These are phyloP conservation scores for Setaria viridis DNA, from an alignment of 202 grass and related monocot species.

Conservation along the genomic window DNA sequence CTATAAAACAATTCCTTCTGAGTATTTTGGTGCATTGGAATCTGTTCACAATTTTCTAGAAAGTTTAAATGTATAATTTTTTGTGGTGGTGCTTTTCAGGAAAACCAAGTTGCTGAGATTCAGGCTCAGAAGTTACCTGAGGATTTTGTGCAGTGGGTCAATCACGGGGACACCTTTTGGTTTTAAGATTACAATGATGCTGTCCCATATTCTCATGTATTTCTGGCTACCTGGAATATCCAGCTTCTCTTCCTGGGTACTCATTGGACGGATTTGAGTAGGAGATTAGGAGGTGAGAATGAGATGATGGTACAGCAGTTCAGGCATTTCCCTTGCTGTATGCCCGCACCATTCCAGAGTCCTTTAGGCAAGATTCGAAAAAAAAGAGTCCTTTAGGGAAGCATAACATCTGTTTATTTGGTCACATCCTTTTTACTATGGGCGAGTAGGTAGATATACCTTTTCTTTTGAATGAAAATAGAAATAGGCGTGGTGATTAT, in stretches of 20 bases:
- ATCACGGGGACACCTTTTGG: conserved; percentile 49
- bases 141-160: conserved; percentile 70
- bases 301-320: conserved; percentile 36
- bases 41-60: background rate
- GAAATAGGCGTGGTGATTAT: conserved; percentile 18
- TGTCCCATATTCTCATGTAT: conserved; percentile 36
- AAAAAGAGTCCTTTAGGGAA: background rate
- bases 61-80: conserved; percentile 12
- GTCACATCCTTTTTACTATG: conserved; percentile 20
- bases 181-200: conserved; percentile 50
- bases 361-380: background rate
- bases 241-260: conserved; percentile 42
- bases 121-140: conserved; percentile 53
- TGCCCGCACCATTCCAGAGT: background rate
- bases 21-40: background rate
- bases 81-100: conserved; percentile 40
- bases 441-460: conserved; percentile 28
- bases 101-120: conserved; percentile 44
- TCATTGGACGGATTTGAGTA: conserved; percentile 16
- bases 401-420: conserved; percentile 17
- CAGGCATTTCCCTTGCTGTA: conserved; percentile 20
- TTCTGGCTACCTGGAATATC: conserved; percentile 29
- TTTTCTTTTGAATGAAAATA: conserved; percentile 30
- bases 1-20: background rate
- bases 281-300: conserved; percentile 27